Evolutionary conservation across 1,284 basidiomycete genomes (phyloP), one percentile per base, ranked within the genome.

Genomic region (Fomitopsis betulina): DNA sequence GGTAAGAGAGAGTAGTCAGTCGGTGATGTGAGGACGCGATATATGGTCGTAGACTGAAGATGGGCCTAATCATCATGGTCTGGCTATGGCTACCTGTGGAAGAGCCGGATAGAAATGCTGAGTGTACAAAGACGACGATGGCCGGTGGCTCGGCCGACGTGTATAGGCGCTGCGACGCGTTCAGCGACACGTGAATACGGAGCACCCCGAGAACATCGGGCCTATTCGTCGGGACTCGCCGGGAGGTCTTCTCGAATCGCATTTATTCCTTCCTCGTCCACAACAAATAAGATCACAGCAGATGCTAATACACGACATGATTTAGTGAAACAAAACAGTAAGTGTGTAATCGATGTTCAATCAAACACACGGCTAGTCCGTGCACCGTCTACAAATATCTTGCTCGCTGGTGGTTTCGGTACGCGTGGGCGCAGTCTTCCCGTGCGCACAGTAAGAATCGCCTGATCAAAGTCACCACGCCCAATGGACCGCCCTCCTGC

Each of bases 311-410:
- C n/a, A 53, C n/a, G 38, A 12, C 21, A 40, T 13, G 38, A 39
- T 27, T 35, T 32, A 51, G 27, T 59, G 55, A 65, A 56, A 62
- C 59, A 63, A 58, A 61, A 54, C 57, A 56, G 54, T 53, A 23
- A 53, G 38, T 30, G 27, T 30, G 27, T 30, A 30, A 8, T 32
- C 17, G 52, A 45, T 43, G 35, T 30, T 57, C 53, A 33, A 56
- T 72, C 71, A 61, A 70, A 75, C 30, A 76, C 64, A 53, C 76
- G 73, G 65, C 76, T 79, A 30, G 72, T 70, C 54, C 79, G 68
- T 33, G 76, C 76, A 15, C 87, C 87, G 65, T 94, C 91, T 47
- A 92, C 65, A 67, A 94, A 94, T 35, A 95, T 90, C 77, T 89
- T 91, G 75, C 84, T 91, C 49, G 82, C 68, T 4, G 81, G 77